Evolutionary conservation across 768 basidiomycete species (phyloP), one percentile per base, ranked within the genome.

Genomic region (Phaffia tasmanica): DNA sequence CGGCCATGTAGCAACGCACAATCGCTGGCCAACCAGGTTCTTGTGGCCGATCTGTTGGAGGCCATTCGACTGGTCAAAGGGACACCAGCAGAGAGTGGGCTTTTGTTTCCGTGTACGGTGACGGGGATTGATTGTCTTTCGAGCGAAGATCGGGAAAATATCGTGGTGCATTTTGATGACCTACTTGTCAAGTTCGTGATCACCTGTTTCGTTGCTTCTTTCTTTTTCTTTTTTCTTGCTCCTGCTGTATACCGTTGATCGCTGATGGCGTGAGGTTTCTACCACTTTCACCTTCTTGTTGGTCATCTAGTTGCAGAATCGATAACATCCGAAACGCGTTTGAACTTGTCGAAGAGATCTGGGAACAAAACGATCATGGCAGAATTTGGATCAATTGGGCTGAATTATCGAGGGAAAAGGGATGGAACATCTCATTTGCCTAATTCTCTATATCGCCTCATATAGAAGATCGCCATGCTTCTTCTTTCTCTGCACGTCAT

Each of bases 351-450:
- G 62, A 68, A 53, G 53, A 63, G 35, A 51, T 68, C 8, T 68
- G 67, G 67, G 42, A 63, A 18, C 55, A 56, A 8, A 68, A 68
- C 57, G 62, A 68, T 14, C 54, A 27, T 6, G 62, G 62, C 47
- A 57, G 51, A 16, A 63, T 30, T 27, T 68, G 67, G 67, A 32
- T 68, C 21, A 47, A 63, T 29, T 68, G 67, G 67, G 46, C 60
- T 7, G 15, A n/a, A n/a, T 25, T 63, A 6, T 62, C 67, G 49
- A 57, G 42, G 4, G 23, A 67, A 55, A 30, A 35, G 7, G 67
- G 62, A 23, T 68, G 67, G 67, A 68, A 68, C 55, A 54, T 68
- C 19, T 42, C 30, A 23, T 68, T 68, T 35, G 67, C 67, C 7
- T 68, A 42, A 35, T 42, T 11, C 35, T 5, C 6, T 11, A 42